phyloP scores from a whole-genome alignment of 495 filamentous ascomycete genomes.

The Rostrohypoxylon terebratum region DNA sequence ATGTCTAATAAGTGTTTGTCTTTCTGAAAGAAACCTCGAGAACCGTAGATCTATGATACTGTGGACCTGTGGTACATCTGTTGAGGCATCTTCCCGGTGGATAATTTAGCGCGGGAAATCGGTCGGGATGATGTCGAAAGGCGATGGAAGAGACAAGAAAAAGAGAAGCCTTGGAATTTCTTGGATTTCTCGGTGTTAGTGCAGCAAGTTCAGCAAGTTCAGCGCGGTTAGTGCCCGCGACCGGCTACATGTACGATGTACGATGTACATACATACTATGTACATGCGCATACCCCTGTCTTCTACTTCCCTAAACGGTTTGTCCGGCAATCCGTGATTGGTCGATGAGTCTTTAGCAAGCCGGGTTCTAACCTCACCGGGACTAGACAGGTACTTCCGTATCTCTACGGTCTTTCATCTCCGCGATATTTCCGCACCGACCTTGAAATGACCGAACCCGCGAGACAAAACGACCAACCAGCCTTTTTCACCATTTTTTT shows the following conservation, averaged over 20 bases:
- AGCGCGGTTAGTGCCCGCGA: not conserved
- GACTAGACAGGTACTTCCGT: conserved; percentile 28
- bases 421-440: conserved; percentile 37
- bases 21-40: conserved; percentile 29
- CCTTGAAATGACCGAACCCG: conserved; percentile 9
- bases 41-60: conserved; percentile 19
- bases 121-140: conserved; percentile 28
- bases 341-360: not conserved
- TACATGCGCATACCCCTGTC: conserved; percentile 6
- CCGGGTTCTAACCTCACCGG: conserved; percentile 26
- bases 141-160: not conserved
- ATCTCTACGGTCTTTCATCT: conserved; percentile 14
- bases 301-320: conserved; percentile 43
- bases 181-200: not conserved
- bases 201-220: not conserved
- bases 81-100: not conserved
- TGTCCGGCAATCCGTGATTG: conserved; percentile 37
- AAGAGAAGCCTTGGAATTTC: conserved; percentile 24
- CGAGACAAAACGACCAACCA: not conserved
- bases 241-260: not conserved
- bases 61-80: conserved; percentile 5
- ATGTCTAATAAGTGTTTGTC: not conserved
- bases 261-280: not conserved
- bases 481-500: no score
- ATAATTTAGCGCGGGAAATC: conserved; percentile 5